Evolutionary conservation across 257 asterid species (phyloP), one percentile per base, ranked within the genome.

Genomic region (Rauvolfia tetraphylla): DNA sequence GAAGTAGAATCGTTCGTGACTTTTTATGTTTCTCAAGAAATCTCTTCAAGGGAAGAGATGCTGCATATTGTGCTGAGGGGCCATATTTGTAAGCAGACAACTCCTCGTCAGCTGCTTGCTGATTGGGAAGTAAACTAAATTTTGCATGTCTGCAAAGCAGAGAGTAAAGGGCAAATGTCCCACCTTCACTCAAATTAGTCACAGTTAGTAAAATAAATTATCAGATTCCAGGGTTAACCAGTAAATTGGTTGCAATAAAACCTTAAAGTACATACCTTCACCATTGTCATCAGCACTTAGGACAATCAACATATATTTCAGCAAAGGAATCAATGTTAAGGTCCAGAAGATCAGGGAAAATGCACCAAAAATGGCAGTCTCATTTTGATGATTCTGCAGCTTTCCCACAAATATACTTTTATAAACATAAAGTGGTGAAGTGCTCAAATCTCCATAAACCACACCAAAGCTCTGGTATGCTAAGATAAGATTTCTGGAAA

Each of bases 81-180:
- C 97, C 96, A 84, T 89, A 89, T 84, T 87, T 95, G 86, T 91
- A 95, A 65, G 99, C 74, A 48, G 92, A 86, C 68, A 95, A 89
- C 82, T 95, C 99, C 89, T 92, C 98, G 69, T 95, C 98, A 70
- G 98, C 98, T 36, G 98, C 97, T 85, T 95, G 98, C 79, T 95
- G 99, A 87, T 92, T 95, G 67, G 99, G 96, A 87, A 95, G 99
- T 83, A 95, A 89, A 81, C 97, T 84, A 78, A 95, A 87, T 74
- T 95, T 95, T 72, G 98, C 97, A 87, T 95, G 96, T 81, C 99
- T 87, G 78, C 98, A 92, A 44, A 95, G 93, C 81, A 95, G 88
- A 63, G 98, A 91, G 84, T 95, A 95, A 49, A 95, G 95, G 78
- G 99, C 98, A 83, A 95, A 95, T 58, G 98, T 88, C 82, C 98